Evolutionary conservation across 1,284 basidiomycete species (phyloP), one percentile per base, ranked within the genome.

Genomic region (Moesziomyces antarcticus): DNA sequence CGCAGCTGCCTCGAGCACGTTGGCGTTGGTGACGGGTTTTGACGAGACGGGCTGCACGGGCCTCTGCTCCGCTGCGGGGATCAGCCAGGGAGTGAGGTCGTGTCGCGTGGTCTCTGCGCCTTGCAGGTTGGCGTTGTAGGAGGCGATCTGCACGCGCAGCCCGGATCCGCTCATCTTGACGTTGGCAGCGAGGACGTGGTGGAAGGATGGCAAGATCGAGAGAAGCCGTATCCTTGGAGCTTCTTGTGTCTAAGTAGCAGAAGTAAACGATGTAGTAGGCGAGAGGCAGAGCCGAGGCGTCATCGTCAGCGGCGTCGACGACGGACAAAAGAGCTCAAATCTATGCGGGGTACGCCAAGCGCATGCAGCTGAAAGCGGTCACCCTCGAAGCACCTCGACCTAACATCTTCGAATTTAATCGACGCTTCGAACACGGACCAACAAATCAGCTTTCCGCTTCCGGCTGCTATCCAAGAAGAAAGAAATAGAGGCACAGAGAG

Each of bases 101-200:
- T 77, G 80, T 8, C 70, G 62, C 85, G 85, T 44, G 8, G 58
- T 42, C 6, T 62, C 64, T 88, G 86, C 74, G 5, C 90, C 90
- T 80, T 93, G 91, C 3, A 93, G 86, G 81, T 93, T 93, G 7
- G 91, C 92, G 81, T 94, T 94, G 85, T 92, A 94, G 7, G 91
- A 90, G 14, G 91, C 91, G 62, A 94, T 90, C 81, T 93, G 92
- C 11, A 93, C 90, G 50, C 92, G 73, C 20, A 83, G 67, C 22
- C 67, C 75, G 18, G 48, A 56, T 25, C 42, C 44, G 53, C 59
- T 47, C 63, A 67, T 73, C 11, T 42, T 46, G 27, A 41, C 4
- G 25, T 3, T 18, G 13, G 11, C 35, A 10, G 24, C 20, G 6
- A 27, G 25, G 25, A 27, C 7, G 8, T 27, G 25, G 25, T 27